A percentile compares a stretch with the other conserved stretches of the same genome.
These are phyloP conservation scores for Panaeolus cyanescens DNA, from an alignment of 768 basidiomycete species.

Conservation along the genomic window DNA sequence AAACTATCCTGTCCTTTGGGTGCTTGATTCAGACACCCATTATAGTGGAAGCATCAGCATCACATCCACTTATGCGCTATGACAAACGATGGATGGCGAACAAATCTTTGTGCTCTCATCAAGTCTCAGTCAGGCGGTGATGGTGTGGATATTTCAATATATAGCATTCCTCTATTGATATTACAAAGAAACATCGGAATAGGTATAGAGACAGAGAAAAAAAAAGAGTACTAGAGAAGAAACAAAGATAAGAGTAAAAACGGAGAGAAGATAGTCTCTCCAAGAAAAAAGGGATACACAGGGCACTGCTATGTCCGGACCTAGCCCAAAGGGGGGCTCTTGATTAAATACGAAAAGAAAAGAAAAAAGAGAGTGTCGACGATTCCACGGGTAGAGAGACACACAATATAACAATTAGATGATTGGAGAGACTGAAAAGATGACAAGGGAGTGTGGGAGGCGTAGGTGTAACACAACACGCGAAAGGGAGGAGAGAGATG, in stretches of 20 bases:
- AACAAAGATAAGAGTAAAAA: constrained; percentile 1
- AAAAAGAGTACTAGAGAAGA: constrained; percentile 24
- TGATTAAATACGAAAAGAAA: constrained; percentile 7
- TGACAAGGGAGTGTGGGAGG: not conserved
- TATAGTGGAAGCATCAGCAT: too few species aligned
- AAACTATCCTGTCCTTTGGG: not conserved
- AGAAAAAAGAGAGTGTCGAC: not conserved
- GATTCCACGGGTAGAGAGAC: constrained; percentile 1
- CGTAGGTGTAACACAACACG: not conserved
- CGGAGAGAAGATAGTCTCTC: not conserved
- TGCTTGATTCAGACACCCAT: not conserved
- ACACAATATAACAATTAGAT: constrained; percentile 1
- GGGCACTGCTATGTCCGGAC: not conserved
- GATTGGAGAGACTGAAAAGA: not conserved
- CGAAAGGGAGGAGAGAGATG: not conserved
- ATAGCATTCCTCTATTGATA: constrained; percentile 44
- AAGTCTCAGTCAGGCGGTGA: not conserved
- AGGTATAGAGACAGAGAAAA: constrained; percentile 30
- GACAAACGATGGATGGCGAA: too few species aligned
- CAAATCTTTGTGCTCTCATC: not conserved
- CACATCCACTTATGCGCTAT: too few species aligned
- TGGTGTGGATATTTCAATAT: constrained; percentile 20
- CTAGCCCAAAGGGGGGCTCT: not conserved
- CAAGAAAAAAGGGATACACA: constrained; percentile 8
- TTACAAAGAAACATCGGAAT: constrained; percentile 35